Percentiles rank a stretch among this genome's conserved stretches.
These are phyloP conservation scores for Vaccinium vitisidaea DNA, from an alignment of 148 eudicot species.

Conservation along the genomic window DNA sequence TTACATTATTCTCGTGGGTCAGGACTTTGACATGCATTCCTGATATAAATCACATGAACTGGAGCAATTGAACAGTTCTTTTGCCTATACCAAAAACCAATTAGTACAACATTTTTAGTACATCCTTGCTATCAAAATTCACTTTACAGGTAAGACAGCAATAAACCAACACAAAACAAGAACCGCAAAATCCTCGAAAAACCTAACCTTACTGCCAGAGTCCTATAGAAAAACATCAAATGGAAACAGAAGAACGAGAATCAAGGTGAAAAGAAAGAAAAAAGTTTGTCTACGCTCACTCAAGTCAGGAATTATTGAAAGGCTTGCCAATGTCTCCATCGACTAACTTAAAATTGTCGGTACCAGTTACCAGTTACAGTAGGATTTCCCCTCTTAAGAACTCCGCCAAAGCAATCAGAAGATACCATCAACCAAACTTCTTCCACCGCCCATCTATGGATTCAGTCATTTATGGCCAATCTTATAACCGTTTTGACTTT, in stretches of 20 bases:
- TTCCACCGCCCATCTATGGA: conserved; percentile 27
- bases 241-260: neutral
- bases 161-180: conserved; percentile 18
- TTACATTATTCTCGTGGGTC: neutral
- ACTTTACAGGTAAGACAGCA: conserved; percentile 54
- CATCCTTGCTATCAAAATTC: conserved; percentile 49
- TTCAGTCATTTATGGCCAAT: conserved; percentile 28
- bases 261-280: neutral
- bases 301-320: conserved; percentile 2
- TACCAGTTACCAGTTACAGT: conserved; percentile 22
- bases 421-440: conserved; percentile 17
- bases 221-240: conserved; percentile 15
- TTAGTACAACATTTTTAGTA: conserved; percentile 39
- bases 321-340: conserved; percentile 10
- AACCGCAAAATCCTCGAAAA: conserved; percentile 19
- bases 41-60: neutral
- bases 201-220: conserved; percentile 27
- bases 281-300: conserved; percentile 6
- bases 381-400: conserved; percentile 24
- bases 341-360: conserved; percentile 17
- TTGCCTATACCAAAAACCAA: conserved; percentile 25
- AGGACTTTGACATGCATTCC: neutral
- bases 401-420: conserved; percentile 23
- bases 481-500: conserved; percentile 13
- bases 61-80: conserved; percentile 13